Percentiles rank a stretch among this genome's conserved stretches.
phyloP scores from a whole-genome alignment of 2,329 filamentous ascomycete genomes.

The Sclerotinia minor region DNA sequence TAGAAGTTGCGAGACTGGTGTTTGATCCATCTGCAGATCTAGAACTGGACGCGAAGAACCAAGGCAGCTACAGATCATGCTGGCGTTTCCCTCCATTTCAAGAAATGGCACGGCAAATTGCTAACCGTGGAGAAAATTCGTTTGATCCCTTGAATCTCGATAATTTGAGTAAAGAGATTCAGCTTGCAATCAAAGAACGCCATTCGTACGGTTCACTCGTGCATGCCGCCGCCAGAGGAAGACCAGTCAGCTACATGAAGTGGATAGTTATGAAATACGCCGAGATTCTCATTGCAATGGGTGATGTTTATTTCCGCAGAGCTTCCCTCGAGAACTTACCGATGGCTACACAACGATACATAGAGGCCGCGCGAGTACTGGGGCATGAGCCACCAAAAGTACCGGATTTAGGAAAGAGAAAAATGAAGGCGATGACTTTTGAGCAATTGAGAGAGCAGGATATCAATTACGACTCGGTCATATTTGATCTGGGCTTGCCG shows the following conservation, averaged over 20 bases:
- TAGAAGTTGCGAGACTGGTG: background rate
- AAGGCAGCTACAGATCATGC: background rate
- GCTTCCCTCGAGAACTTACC: slow-evolving; percentile 39
- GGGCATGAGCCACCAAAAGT: slow-evolving; percentile 26
- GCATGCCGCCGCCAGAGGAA: slow-evolving; percentile 36
- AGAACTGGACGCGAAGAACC: background rate
- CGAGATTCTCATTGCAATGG: slow-evolving; percentile 39
- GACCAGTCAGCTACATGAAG: slow-evolving; percentile 42
- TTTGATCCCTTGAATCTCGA: slow-evolving; percentile 35
- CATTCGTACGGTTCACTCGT: slow-evolving; percentile 31
- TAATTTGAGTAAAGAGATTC: background rate
- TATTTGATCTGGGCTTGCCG: background rate
- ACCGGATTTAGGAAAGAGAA: background rate
- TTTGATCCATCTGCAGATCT: background rate
- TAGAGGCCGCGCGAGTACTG: slow-evolving; percentile 38
- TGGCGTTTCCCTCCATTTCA: slow-evolving; percentile 13
- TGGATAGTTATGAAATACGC: slow-evolving; percentile 42
- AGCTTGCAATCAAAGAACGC: slow-evolving; percentile 1
- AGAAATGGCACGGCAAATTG: background rate
- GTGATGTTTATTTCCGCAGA: slow-evolving; percentile 40
- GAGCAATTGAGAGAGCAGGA: slow-evolving; percentile 1
- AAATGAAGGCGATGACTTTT: background rate
- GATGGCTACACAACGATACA: slow-evolving; percentile 39
- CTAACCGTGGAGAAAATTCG: slow-evolving; percentile 5
- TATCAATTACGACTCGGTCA: background rate